A percentile compares a stretch with the other conserved stretches of the same genome.
phyloP scores from a whole-genome alignment of 2,329 filamentous ascomycete genomes.

The Monosporascus sp. region DNA sequence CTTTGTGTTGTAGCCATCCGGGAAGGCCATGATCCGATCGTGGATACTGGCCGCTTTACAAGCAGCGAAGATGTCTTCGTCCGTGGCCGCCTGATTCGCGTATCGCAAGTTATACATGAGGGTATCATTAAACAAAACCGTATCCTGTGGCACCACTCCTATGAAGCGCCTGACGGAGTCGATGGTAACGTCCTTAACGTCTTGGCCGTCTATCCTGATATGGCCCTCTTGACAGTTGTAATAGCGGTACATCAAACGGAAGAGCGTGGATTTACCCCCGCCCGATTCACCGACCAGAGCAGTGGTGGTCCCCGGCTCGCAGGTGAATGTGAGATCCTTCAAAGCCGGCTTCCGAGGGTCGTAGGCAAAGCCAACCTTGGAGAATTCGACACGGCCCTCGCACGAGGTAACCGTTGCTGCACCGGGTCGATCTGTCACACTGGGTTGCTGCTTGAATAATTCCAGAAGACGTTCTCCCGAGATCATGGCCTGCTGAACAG shows the following conservation, averaged over 20 bases:
- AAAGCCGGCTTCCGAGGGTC: slow-evolving; percentile 81
- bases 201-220: slow-evolving; percentile 77
- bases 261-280: slow-evolving; percentile 93
- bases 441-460: slow-evolving; percentile 92
- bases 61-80: slow-evolving; percentile 76
- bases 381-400: slow-evolving; percentile 77
- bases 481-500: slow-evolving; percentile 95
- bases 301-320: slow-evolving; percentile 84
- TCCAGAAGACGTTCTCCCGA: slow-evolving; percentile 93
- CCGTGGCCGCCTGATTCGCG: slow-evolving; percentile 72
- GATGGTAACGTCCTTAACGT: slow-evolving; percentile 83
- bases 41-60: slow-evolving; percentile 87
- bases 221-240: slow-evolving; percentile 79
- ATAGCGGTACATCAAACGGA: slow-evolving; percentile 92
- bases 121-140: slow-evolving; percentile 88
- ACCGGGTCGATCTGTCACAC: slow-evolving; percentile 71
- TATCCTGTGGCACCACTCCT: slow-evolving; percentile 95
- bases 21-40: slow-evolving; percentile 84
- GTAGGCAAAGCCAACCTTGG: slow-evolving; percentile 87
- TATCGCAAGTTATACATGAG: slow-evolving; percentile 94
- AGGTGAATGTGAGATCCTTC: slow-evolving; percentile 78
- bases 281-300: slow-evolving; percentile 95
- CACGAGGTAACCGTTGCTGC: slow-evolving; percentile 62
- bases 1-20: slow-evolving; percentile 82
- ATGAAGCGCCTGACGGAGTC: slow-evolving; percentile 89